These are phyloP conservation scores for Ustilago vetiveriae DNA, from an alignment of 1,284 basidiomycete genomes.

Conservation along the genomic window DNA sequence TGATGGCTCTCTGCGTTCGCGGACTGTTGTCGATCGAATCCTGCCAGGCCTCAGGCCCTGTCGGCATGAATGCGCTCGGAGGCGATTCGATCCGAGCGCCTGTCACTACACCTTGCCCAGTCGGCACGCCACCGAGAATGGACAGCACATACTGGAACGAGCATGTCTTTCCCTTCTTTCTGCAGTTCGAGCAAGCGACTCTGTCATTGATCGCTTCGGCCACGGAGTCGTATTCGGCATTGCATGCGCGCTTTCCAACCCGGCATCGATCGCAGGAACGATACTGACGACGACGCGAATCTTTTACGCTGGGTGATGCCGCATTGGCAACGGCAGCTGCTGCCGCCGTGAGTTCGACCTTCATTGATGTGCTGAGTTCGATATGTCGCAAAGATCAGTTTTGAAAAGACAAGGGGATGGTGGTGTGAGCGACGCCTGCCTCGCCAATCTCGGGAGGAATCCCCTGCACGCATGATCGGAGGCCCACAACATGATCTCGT, in stretches of 20 bases:
- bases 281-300: conserved; percentile 27
- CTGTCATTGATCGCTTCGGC: conserved; percentile 28
- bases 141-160: conserved; percentile 27
- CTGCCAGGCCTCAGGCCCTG: background rate
- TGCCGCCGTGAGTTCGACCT: background rate
- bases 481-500: no score
- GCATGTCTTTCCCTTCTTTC: conserved; percentile 30
- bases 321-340: background rate
- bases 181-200: conserved; percentile 27
- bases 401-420: no score
- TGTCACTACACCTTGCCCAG: background rate
- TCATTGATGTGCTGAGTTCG: conserved; percentile 1
- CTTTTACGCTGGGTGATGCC: background rate
- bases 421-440: no score
- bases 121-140: conserved; percentile 19
- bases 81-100: no score
- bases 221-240: conserved; percentile 27
- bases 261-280: conserved; percentile 34
- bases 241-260: conserved; percentile 23
- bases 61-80: background rate
- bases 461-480: no score
- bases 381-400: no score
- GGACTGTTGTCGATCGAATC: background rate
- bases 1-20: no score
- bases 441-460: no score